Base-by-base conservation (phyloP, 495 filamentous ascomycete genomes). In the Aspergillus diversus region DNA sequence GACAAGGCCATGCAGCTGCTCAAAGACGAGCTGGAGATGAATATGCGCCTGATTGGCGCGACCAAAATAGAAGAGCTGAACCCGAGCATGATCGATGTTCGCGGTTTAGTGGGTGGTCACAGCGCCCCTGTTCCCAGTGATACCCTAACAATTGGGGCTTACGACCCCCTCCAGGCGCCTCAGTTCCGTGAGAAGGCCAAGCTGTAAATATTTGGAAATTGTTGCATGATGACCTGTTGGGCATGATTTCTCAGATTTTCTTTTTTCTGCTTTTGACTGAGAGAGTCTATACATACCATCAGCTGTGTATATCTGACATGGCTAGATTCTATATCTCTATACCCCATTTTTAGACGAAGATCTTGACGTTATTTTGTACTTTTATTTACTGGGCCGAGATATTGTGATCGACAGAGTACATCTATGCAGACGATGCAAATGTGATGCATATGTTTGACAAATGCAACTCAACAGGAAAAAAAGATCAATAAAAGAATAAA, bases 11-110 rank as follows among this genome's bases (percentile, higher is more conserved):
- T 97, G 89, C 90, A 94, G 78, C 80, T 99, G 65, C 85, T 99
- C 62, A 96, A 92, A 81, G 95, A 98, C 72, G 95, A 99, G 84
- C 92, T 99, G 88, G 93, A 94, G 82, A 97, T 98, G 94, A 91
- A 91, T 68, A 98, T 99, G 95, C 86, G 96, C 8, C 79, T 99
- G 64, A 92, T 98, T 67, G 95, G 95, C 13, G 89, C 86, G 33
- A 83, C 81, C 1, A 86, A 70, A 43, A 72, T 99, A 27, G 88
- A 84, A 39, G 88, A 99, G 57, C 76, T 99, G 56, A 92, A 88
- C 60, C 88, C 92, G 7, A 85, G 84, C 12, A 62, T 98, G 71
- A 70, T 99, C 55, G 95, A 98, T 74, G 84, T 84, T 0, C 83
- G 91, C 54, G 90, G 88, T 0, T 55, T 81, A 52, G 70, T 95